A percentile compares a stretch with the other conserved stretches of the same genome.
These are phyloP conservation scores for Stephania cephalantha DNA, from an alignment of 164 flowering plant species.

Conservation along the genomic window DNA sequence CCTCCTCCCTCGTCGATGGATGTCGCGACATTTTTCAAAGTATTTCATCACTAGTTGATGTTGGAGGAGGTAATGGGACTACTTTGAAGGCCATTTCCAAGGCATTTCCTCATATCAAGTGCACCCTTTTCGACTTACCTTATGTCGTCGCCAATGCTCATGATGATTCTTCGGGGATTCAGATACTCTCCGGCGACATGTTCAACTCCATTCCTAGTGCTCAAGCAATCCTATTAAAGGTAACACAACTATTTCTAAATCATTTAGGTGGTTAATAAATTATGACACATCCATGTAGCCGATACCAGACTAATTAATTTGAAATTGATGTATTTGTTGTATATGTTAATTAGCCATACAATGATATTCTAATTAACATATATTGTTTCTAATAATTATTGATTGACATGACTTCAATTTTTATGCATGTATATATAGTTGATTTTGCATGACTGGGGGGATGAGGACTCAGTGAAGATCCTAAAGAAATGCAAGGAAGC, in stretches of 20 bases:
- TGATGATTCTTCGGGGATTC: conserved; percentile 2
- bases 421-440: background rate
- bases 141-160: conserved; percentile 24
- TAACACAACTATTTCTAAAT: background rate
- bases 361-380: no score
- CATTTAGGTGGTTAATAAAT: no score
- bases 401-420: no score
- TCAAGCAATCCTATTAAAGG: conserved; percentile 20
- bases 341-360: no score
- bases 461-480: conserved; percentile 14
- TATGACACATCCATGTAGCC: no score
- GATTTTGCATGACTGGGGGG: conserved; percentile 6
- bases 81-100: conserved; percentile 8
- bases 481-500: conserved; percentile 13
- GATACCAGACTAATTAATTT: no score
- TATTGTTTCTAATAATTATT: no score
- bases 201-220: conserved; percentile 24
- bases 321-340: no score
- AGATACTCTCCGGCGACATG: conserved; percentile 25
- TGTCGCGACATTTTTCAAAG: conserved; percentile 5
- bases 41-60: conserved; percentile 10
- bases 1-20: conserved; percentile 1
- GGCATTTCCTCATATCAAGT: conserved; percentile 11
- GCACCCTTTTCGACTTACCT: conserved; percentile 22
- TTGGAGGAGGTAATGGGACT: conserved; percentile 19